phyloP scores from a whole-genome alignment of 2,329 filamentous ascomycete genomes.

The Colletotrichum melonis region DNA sequence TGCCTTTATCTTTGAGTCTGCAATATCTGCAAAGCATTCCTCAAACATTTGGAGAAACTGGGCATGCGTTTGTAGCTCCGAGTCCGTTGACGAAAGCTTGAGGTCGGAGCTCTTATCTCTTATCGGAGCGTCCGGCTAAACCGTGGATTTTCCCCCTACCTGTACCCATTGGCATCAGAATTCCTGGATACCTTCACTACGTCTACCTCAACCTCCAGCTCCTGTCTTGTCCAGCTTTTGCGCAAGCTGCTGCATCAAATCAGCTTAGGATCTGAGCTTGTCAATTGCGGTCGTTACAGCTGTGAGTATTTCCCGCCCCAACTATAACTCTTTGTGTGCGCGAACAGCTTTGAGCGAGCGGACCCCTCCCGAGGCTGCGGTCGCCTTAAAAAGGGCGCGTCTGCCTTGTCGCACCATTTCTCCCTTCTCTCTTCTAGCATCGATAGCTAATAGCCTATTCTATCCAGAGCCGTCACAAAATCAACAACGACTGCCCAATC shows the following conservation, averaged over 20 bases:
- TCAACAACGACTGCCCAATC: background rate
- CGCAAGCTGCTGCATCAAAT: conserved; percentile 17
- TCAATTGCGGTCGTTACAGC: background rate
- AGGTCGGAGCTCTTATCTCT: conserved; percentile 32
- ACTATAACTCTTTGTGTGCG: background rate
- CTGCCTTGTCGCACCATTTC: conserved; percentile 13
- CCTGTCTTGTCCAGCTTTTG: conserved; percentile 1
- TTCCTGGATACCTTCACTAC: conserved; percentile 9
- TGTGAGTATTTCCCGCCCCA: background rate
- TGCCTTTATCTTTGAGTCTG: background rate
- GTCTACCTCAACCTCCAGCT: conserved; percentile 9
- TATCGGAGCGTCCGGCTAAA: conserved; percentile 31
- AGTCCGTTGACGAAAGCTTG: background rate
- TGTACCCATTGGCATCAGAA: conserved; percentile 14
- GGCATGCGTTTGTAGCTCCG: too few relatives aligned
- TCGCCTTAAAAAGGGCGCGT: conserved; percentile 19
- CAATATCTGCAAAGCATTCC: too few relatives aligned
- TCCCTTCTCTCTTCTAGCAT: background rate
- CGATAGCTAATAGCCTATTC: background rate
- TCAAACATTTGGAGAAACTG: too few relatives aligned
- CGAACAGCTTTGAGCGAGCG: background rate
- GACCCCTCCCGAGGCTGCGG: conserved; percentile 20
- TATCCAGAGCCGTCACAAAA: background rate
- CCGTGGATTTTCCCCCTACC: conserved; percentile 15
- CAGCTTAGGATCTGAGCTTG: conserved; percentile 15